A percentile compares a stretch with the other conserved stretches of the same genome.
phyloP scores from a whole-genome alignment of 305 asterid species.

The Lippia alba region DNA sequence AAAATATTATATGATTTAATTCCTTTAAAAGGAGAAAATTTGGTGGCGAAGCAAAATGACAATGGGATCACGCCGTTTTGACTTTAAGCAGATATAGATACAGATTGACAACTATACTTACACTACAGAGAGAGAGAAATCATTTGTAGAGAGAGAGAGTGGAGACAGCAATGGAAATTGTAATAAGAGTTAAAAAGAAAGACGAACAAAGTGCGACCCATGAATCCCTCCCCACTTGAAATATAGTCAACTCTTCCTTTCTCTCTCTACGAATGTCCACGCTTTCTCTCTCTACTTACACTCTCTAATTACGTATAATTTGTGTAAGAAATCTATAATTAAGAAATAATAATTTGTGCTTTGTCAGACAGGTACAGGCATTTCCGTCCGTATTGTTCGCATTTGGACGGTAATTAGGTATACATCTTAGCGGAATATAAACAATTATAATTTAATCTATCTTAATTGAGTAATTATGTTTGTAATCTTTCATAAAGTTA shows the following conservation, averaged over 20 bases:
- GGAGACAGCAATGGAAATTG: slow-evolving; percentile 16
- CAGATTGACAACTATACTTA: slow-evolving; percentile 16
- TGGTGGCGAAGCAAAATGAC: slow-evolving; percentile 27
- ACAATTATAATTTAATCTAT: too few relatives aligned
- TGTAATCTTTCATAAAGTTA: too few relatives aligned
- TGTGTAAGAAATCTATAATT: neutral
- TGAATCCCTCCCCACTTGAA: slow-evolving; percentile 2
- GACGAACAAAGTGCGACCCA: slow-evolving; percentile 15
- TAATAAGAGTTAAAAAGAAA: neutral
- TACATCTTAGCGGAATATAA: too few relatives aligned
- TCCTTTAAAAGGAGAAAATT: slow-evolving; percentile 9
- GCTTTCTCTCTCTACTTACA: slow-evolving; percentile 21
- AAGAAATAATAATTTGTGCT: too few relatives aligned
- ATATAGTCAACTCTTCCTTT: slow-evolving; percentile 41
- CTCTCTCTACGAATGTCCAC: neutral
- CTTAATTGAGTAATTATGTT: too few relatives aligned
- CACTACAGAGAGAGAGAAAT: slow-evolving; percentile 24
- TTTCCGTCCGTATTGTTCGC: too few relatives aligned
- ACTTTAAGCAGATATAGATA: slow-evolving; percentile 11
- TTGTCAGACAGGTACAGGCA: too few relatives aligned
- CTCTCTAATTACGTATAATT: slow-evolving; percentile 18
- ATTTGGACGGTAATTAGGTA: too few relatives aligned
- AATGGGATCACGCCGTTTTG: slow-evolving; percentile 17
- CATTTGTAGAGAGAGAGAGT: neutral
- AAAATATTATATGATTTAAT: neutral